phyloP scores from a whole-genome alignment of 208 protist species.

The Borovskyia barvae region DNA sequence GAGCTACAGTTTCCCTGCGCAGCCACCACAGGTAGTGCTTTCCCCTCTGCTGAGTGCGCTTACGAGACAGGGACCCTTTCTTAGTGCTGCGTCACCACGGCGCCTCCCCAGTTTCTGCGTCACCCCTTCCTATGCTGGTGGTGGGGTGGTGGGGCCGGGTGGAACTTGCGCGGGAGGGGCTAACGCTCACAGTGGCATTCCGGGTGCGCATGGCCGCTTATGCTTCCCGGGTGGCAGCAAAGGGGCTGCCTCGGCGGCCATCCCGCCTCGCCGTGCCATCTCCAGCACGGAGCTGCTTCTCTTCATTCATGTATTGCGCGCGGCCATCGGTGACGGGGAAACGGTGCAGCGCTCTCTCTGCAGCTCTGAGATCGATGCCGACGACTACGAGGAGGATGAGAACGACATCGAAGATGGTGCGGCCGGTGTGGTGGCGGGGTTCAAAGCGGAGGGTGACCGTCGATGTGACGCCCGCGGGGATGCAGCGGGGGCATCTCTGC shows the following conservation, averaged over 20 bases:
- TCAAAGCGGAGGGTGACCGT: no score
- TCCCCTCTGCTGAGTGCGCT: constrained; percentile 9
- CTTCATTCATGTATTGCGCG: constrained; percentile 33
- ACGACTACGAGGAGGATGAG: neutral
- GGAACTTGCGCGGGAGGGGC: no score
- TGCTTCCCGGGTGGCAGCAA: no score
- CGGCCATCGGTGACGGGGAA: constrained; percentile 8
- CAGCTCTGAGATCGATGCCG: constrained; percentile 8
- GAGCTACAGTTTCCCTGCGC: constrained; percentile 30
- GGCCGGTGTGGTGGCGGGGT: no score
- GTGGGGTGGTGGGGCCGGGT: no score
- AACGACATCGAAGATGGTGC: neutral
- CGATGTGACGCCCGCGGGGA: neutral
- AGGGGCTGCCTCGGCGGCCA: neutral
- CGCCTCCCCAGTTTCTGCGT: no score
- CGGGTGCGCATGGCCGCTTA: no score
- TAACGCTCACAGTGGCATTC: neutral
- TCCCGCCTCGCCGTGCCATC: constrained; percentile 2
- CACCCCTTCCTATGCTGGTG: no score
- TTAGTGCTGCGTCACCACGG: no score
- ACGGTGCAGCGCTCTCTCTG: constrained; percentile 13
- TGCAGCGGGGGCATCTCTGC: neutral
- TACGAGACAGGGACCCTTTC: no score
- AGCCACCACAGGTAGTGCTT: constrained; percentile 26
- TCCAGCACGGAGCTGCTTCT: constrained; percentile 24